These are phyloP conservation scores for Bipolaris bicolor DNA, from an alignment of 2,329 filamentous ascomycete genomes.

Conservation along the genomic window DNA sequence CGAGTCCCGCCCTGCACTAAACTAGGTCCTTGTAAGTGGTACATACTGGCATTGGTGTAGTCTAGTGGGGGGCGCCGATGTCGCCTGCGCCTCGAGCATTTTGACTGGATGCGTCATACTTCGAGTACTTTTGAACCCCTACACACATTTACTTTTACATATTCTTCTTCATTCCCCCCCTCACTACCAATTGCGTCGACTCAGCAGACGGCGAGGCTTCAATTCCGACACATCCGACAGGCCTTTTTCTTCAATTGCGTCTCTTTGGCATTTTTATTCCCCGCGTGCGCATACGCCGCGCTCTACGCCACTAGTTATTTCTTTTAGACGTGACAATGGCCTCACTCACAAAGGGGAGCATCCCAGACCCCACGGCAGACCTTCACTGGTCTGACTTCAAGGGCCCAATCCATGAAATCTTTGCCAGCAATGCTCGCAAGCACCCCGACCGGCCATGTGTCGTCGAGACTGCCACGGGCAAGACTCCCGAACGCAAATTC, in stretches of 20 bases:
- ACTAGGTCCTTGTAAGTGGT: no score
- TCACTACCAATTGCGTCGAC: neutral
- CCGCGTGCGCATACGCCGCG: constrained; percentile 15
- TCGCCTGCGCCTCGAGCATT: constrained; percentile 36
- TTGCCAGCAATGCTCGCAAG: constrained; percentile 67
- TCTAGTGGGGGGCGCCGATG: constrained; percentile 38
- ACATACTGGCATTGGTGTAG: no score
- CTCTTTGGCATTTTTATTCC: neutral
- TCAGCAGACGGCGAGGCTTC: neutral
- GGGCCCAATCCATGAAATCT: constrained; percentile 74
- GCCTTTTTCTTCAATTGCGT: constrained; percentile 6
- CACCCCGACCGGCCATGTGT: constrained; percentile 74
- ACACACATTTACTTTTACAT: neutral
- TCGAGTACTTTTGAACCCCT: constrained; percentile 1
- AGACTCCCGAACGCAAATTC: constrained; percentile 68
- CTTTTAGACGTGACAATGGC: constrained; percentile 32
- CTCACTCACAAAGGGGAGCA: constrained; percentile 28
- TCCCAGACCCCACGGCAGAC: constrained; percentile 71
- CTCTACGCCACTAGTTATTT: constrained; percentile 22
- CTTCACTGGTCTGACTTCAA: constrained; percentile 70
- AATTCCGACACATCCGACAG: neutral
- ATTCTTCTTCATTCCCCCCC: neutral
- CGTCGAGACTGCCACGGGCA: constrained; percentile 65
- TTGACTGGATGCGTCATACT: constrained; percentile 30
- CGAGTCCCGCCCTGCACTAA: neutral